Base-by-base conservation (phyloP, 139 green algal genomes). In the Diplosphaera chodatii region DNA sequence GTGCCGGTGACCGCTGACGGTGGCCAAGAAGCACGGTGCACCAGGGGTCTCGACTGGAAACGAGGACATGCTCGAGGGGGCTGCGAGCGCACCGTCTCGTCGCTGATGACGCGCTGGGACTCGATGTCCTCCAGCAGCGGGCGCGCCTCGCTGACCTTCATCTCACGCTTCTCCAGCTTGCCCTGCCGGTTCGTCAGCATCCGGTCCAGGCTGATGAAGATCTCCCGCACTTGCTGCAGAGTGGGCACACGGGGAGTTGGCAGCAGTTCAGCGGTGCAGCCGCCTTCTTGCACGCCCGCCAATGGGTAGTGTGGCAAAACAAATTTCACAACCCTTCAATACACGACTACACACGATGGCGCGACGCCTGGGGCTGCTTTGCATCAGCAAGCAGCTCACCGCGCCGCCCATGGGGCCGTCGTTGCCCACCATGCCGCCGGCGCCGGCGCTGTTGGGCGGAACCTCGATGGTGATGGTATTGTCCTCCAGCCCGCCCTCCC, bases 91-190 rank as follows among this genome's bases (percentile, higher is more conserved):
- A 94, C 83, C 4, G 72, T 69, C 16, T 91, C 87, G 15, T 55
- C 20, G 68, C 86, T 86, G 32, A 97, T 78, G 32, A 95, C 80
- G 13, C 83, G 83, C 77, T 97, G 93, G 8, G 82, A 73, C 68
- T 97, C 90, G 18, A 78, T 72, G 25, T 91, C 83, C 66, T 91
- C 93, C 31, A 99, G 66, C 34, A 95, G 37, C 1, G 86, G 77
- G 28, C 90, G 84, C 32, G 87, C 89, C 74, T 98, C 93, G 15
- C 67, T 55, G 55, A 88, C 76, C 73, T 85, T 86, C 78, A 93
- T 86, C 15, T 75, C 75, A 3, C 80, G 79, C 70, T 88, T 91
- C 40, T 93, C 85, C 16, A 63, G 71, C 16, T 70, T 55, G 31
- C 63, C 66, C 4, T 67, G 32, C 0, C 65, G 59, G 0, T 30